Evolutionary conservation across 1,284 basidiomycete genomes (phyloP), one percentile per base, ranked within the genome.

Genomic region (Papiliotrema nemorosa): DNA sequence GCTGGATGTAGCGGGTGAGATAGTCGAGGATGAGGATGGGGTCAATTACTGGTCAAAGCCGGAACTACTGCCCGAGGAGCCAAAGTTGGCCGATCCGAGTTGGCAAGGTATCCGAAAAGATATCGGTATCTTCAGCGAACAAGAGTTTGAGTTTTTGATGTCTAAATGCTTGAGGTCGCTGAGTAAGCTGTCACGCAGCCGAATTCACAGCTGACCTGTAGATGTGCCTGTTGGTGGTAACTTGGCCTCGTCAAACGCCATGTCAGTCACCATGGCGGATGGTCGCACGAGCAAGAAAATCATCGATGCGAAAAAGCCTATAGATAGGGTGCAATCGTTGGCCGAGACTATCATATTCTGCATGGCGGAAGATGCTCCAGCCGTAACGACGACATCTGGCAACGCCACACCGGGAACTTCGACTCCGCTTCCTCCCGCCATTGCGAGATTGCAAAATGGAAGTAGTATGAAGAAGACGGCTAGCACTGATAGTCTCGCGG

Each of bases 291-390:
- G 82, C 55, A 82, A 81, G 44, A 80, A 82, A 55, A 83, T 85
- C 3, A 74, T 84, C 10, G 83, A 84, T 58, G 87, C 93, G 62
- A 90, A 90, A 78, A 82, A 60, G 79, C 87, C 69, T 79, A 84
- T 78, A 76, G 87, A 78, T 78, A 82, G 75, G 73, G 86, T 69
- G n/a, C 66, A 91, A 85, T 81, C 69, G 12, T 80, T 98, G 44
- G 90, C 94, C 0, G 87, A 86, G 63, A 77, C 97, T 37, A 81
- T 98, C 52, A 83, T 97, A 22, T 96, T 92, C 69, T 94, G 90
- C 2, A 91, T 98, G 81, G 80, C 86, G 4, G 80, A 87, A 38
- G 96, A 98, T 67, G 84, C 90, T 0, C 81, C 83, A 7, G 67
- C 80, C 34, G 38, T 52, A 21, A 53, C 62, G 36, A 34, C 80